Evolutionary conservation across 192 early-diverging fungal species (phyloP), one percentile per base, ranked within the genome.

Genomic region (Spinellus fusiger): DNA sequence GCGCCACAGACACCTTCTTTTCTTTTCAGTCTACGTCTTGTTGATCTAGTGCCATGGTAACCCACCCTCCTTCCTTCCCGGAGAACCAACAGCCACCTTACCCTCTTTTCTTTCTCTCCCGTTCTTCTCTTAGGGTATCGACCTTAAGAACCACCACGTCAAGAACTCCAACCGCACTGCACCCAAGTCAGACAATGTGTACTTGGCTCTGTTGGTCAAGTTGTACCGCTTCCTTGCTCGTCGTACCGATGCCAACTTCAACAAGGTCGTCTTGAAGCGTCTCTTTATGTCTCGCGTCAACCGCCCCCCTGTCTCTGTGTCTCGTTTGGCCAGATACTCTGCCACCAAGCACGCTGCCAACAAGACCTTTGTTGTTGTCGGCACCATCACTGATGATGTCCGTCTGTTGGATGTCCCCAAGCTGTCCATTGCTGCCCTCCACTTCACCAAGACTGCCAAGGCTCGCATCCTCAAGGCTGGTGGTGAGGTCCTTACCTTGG

Each of bases 181-280:
- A 66, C 93, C 96, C 74, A 87, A 89, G 80, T 93, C 90, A 65
- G 80, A 93, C 76, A 89, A 99, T 82, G 91, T 96, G 74, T 99
- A 99, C 91, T 82, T 98, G 77, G 80, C 84, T 74, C 86, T 99
- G 79, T 89, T 99, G 77, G 95, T 98, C 68, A 99, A 99, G 89
- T 87, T 99, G 69, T 99, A 98, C 86, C 88, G 93, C 77, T 98
- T 96, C 90, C 86, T 99, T 55, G 95, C 96, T 53, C 93, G 98
- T 83, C 91, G 98, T 77, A 99, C 98, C 73, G 84, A 96, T 80
- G 84, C 93, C 77, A 80, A 84, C 80, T 99, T 99, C 84, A 99
- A 99, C 93, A 93, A 94, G 89, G 91, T 93, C 62, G 87, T 99
- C 68, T 83, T 98, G 73, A 94, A 93, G 86, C 89, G 98, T 64